Evolutionary conservation across 2,329 filamentous ascomycete genomes (phyloP).

Genomic region (Curvularia lunata): DNA sequence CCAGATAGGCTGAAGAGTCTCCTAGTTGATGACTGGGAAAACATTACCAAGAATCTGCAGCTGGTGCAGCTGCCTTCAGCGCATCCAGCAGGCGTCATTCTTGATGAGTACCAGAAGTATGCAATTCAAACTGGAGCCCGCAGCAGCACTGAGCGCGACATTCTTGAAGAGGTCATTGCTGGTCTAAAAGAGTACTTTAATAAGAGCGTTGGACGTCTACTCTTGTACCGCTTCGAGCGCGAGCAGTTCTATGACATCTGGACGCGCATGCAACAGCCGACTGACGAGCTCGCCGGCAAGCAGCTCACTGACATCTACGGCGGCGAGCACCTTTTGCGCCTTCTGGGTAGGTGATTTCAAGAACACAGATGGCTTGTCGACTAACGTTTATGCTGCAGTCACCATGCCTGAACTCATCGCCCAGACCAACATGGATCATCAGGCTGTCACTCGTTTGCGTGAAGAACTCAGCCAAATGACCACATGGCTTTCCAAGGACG

Average conservation of each 20-base stretch:
- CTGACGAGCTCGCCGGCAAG: conserved; percentile 72
- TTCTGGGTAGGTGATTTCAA: conserved; percentile 73
- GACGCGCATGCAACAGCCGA: conserved; percentile 68
- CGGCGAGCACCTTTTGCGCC: conserved; percentile 85
- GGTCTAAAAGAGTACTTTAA: conserved; percentile 95
- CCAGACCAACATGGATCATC: conserved; percentile 97
- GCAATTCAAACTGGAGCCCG: conserved; percentile 66
- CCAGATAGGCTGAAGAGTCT: conserved; percentile 90
- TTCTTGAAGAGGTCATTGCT: conserved; percentile 85
- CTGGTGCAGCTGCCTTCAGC: conserved; percentile 83
- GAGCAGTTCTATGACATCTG: conserved; percentile 82
- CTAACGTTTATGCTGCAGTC: conserved; percentile 60
- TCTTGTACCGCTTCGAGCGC: conserved; percentile 94
- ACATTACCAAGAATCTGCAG: conserved; percentile 92
- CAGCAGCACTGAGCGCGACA: conserved; percentile 73
- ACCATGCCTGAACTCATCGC: conserved; percentile 91
- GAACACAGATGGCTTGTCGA: neutral
- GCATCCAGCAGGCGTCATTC: conserved; percentile 75
- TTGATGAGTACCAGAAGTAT: conserved; percentile 83
- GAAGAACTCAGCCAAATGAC: conserved; percentile 89
- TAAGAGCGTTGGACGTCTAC: conserved; percentile 81
- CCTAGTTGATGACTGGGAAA: conserved; percentile 98
- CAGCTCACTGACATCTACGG: conserved; percentile 83
- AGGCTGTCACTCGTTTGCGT: conserved; percentile 84
- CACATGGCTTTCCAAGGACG: conserved; percentile 75